Conservation (phyloP, 495 filamentous ascomycete genomes). For the Aspergillus diversus region DNA sequence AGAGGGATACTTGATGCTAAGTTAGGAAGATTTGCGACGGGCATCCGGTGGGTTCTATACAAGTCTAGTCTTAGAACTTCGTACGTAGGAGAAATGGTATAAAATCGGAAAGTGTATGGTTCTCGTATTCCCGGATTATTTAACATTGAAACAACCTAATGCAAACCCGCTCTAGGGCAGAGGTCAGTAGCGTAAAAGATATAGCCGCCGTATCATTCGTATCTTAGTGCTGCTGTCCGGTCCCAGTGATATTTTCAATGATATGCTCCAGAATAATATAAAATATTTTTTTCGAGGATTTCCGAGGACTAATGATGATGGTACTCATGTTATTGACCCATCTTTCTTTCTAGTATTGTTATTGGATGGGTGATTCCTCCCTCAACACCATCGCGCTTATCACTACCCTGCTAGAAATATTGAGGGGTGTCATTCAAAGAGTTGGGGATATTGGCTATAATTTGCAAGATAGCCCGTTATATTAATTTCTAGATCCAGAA, state of each 20-base stretch:
- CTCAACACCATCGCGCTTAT: too few species aligned
- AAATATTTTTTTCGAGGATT: neutral
- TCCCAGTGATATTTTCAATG: neutral
- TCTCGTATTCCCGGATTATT: neutral
- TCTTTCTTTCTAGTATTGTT: neutral
- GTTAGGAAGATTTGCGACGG: neutral
- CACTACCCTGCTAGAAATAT: too few species aligned
- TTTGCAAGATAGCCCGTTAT: too few species aligned
- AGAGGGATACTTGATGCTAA: neutral
- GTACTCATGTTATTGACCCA: neutral
- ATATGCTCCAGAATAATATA: neutral
- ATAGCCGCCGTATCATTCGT: slow-evolving; percentile 2
- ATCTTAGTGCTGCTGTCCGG: neutral
- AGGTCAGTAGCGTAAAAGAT: neutral
- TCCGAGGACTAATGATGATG: neutral
- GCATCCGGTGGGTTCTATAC: neutral
- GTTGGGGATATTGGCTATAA: too few species aligned
- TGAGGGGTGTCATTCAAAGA: too few species aligned
- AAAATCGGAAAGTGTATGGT: neutral
- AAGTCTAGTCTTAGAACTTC: neutral
- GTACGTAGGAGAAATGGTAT: neutral
- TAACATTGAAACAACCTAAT: slow-evolving; percentile 1
- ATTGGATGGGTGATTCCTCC: neutral
- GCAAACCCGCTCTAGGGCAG: neutral
- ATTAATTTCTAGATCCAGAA: too few species aligned